Base-by-base conservation (phyloP, 2,329 filamentous ascomycete species). In the Fusarium avenaceum region DNA sequence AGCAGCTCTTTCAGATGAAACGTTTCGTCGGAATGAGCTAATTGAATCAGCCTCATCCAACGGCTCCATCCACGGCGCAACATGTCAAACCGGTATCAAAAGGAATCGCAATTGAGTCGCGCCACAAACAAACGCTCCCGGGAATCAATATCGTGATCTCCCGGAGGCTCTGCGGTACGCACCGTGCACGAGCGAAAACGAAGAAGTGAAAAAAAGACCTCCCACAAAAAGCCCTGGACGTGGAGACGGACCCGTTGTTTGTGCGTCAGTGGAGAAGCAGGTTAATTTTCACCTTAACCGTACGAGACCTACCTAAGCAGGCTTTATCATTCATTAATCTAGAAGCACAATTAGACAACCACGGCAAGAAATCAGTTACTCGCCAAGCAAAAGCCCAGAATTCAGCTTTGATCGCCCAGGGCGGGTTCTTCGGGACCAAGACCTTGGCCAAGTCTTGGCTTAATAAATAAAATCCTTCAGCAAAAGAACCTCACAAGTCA, bases 361-460 rank as follows among this genome's bases (percentile, higher is more conserved):
- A 30, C 28, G 4, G 10, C 28, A 30, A 30, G 28, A 30, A 30
- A 6, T 30, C 10, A 30, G 10, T 30, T 30, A 30, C 14, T 38
- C 19, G 47, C 58, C 58, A 44, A 62, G 56, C 45, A 30, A 11
- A 47, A 30, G 44, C 54, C 54, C 39, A 52, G 54, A 9, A 7
- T 57, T 57, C 54, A 57, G 48, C 48, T 54, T 22, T n/a, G 59
- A 62, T 63, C 59, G 59, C 57, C 59, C 40, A 50, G 46, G 24
- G 51, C 51, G 59, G 59, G 35, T 42, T 42, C 20, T 15, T 56
- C 46, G 53, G 55, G 40, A 42, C 11, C 10, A 7, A 44, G 0
- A 32, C 13, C 59, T 63, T 63, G 57, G 38, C 43, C 17, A 17
- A n/a, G 26, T 33, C 58, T 61, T 61, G 57, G 57, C 60, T 10